A percentile compares a stretch with the other conserved stretches of the same genome.
These are phyloP conservation scores for Cucumis hystrix DNA, from an alignment of 306 rosid species.

Conservation along the genomic window DNA sequence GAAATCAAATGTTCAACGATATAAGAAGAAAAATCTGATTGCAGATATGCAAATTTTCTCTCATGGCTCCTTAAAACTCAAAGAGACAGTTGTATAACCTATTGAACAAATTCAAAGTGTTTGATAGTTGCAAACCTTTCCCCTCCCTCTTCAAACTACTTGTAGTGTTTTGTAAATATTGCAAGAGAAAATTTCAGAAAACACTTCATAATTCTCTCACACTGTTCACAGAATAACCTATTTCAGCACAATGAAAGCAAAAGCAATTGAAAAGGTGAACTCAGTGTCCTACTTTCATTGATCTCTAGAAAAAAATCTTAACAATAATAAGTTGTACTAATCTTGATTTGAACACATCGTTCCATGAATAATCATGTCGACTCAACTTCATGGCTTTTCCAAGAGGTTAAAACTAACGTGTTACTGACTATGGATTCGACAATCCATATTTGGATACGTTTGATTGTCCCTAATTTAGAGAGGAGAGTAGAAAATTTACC, in stretches of 20 bases:
- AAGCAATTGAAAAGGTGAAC: neutral
- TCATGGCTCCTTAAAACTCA: no score
- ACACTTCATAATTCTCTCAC: neutral
- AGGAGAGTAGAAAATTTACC: neutral
- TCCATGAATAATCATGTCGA: neutral
- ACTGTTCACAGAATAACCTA: neutral
- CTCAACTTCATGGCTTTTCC: neutral
- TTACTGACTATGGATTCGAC: neutral
- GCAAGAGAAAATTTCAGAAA: neutral
- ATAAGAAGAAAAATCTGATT: neutral
- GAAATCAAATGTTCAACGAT: neutral
- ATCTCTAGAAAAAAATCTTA: neutral
- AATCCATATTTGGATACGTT: neutral
- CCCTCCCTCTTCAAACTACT: neutral
- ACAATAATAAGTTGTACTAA: neutral
- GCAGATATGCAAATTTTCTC: neutral
- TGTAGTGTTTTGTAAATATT: neutral
- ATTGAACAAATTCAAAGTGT: no score
- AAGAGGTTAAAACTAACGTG: neutral
- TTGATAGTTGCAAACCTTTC: neutral
- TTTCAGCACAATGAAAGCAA: neutral
- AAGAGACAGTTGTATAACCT: no score
- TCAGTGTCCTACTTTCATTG: neutral
- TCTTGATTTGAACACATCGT: neutral
- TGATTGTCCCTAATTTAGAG: neutral